phyloP scores from a whole-genome alignment of 371 early-diverging fungal species.

The Rhizopus sp. region DNA sequence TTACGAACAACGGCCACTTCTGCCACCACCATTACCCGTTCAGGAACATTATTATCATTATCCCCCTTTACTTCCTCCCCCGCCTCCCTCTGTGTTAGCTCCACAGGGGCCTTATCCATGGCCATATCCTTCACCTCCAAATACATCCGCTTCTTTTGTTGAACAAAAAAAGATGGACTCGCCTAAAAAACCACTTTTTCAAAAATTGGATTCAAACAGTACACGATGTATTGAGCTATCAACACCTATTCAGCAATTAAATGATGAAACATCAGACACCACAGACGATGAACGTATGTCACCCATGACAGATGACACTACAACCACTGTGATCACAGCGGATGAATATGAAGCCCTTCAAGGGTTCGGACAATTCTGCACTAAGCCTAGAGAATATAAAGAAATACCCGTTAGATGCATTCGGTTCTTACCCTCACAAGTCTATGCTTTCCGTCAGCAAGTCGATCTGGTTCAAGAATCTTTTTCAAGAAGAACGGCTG shows the following conservation, averaged over 20 bases:
- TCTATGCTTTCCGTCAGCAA: conserved; percentile 25
- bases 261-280: background rate
- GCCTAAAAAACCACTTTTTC: conserved; percentile 5
- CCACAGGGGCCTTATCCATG: background rate
- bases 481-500: conserved; percentile 12
- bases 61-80: background rate
- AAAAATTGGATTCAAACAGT: conserved; percentile 10
- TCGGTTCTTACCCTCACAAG: conserved; percentile 5
- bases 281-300: background rate
- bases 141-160: background rate
- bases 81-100: background rate
- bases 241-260: conserved; percentile 22
- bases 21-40: background rate
- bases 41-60: background rate
- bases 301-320: conserved; percentile 4
- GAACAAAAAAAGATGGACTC: conserved; percentile 1
- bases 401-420: background rate
- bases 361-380: conserved; percentile 38
- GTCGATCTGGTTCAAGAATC: conserved; percentile 18
- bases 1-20: background rate
- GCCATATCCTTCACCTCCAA: conserved; percentile 2
- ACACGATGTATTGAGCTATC: conserved; percentile 19
- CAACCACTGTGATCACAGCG: conserved; percentile 13
- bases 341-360: conserved; percentile 52
- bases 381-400: conserved; percentile 53